Base-by-base conservation (phyloP, 176 grass and related monocot genomes). In the Cenchrus americanus region DNA sequence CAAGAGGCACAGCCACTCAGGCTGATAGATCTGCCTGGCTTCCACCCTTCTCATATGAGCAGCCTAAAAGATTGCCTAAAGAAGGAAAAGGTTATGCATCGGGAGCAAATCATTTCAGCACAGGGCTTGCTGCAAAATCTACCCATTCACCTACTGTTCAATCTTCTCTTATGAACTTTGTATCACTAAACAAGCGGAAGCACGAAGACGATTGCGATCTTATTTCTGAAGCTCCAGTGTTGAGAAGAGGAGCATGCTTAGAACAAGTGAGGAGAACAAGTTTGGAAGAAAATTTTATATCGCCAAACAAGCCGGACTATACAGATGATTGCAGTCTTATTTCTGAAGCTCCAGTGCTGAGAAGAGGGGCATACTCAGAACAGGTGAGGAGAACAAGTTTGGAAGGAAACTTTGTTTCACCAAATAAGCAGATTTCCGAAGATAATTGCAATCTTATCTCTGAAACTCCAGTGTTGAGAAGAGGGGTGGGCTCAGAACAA, bases 101-200 rank as follows among this genome's bases (percentile, higher is more conserved):
- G 10, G 48, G 22, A 79, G 22, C 14, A 74, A 81, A 70, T 77
- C 50, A 42, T 80, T 70, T 62, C 62, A 86, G 79, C 73, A n/a
- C 73, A 76, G 81, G 61, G 32, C 43, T 63, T 80, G 82, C 69
- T 78, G 81, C 69, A 73, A 87, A 91, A 46, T 44, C 75, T 42
- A 58, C 86, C 66, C 79, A 64, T 78, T 88, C 82, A 80, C 84
- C 57, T 82, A 80, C 80, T 62, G 83, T 89, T 75, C 93, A 98
- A 53, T 81, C 96, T 88, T 98, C 91, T 87, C 79, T 98, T 69
- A 83, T 69, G 84, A 93, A 87, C 11, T 95, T 92, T 90, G 67
- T 95, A 41, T 89, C 93, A 76, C 41, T 88, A 68, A 92, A 90
- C 76, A 98, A 95, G 85, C 91, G 93, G 73, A 98, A 98, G 76